phyloP scores from a whole-genome alignment of 2,329 filamentous ascomycete species.

The Colletotrichum acutatum region DNA sequence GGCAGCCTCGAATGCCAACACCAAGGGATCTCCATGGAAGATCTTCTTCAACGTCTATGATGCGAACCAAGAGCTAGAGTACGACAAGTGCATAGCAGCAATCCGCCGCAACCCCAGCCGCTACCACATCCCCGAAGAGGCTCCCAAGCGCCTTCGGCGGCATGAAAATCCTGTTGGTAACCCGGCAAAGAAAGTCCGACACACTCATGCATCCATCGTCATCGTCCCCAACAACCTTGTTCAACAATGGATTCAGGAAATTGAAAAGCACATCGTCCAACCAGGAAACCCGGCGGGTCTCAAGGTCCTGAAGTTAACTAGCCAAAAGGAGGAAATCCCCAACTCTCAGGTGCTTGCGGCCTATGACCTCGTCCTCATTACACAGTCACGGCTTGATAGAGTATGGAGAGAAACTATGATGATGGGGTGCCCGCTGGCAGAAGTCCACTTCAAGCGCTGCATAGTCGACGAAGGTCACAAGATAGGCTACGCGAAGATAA shows the following conservation, averaged over 20 bases:
- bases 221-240: conserved; percentile 87
- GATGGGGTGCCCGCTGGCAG: conserved; percentile 69
- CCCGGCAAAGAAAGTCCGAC: conserved; percentile 62
- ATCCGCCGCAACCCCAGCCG: conserved; percentile 68
- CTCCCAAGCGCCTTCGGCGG: conserved; percentile 40
- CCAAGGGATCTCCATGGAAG: conserved; percentile 77
- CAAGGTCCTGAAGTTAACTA: conserved; percentile 70
- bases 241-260: conserved; percentile 85
- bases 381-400: conserved; percentile 76
- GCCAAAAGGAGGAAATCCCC: conserved; percentile 65
- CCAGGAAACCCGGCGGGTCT: conserved; percentile 56
- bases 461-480: conserved; percentile 94
- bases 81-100: conserved; percentile 63
- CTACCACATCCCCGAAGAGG: conserved; percentile 65
- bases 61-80: conserved; percentile 58
- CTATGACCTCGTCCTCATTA: conserved; percentile 84
- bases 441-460: conserved; percentile 85
- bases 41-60: conserved; percentile 66
- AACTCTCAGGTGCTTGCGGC: conserved; percentile 65
- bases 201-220: conserved; percentile 78
- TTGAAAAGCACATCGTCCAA: conserved; percentile 76
- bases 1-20: conserved; percentile 76
- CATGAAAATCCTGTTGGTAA: conserved; percentile 49
- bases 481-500: conserved; percentile 73
- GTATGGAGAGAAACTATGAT: conserved; percentile 52